These are phyloP conservation scores for Hawksworthiomyces lignivorus DNA, from an alignment of 2,329 filamentous ascomycete species.

Conservation along the genomic window DNA sequence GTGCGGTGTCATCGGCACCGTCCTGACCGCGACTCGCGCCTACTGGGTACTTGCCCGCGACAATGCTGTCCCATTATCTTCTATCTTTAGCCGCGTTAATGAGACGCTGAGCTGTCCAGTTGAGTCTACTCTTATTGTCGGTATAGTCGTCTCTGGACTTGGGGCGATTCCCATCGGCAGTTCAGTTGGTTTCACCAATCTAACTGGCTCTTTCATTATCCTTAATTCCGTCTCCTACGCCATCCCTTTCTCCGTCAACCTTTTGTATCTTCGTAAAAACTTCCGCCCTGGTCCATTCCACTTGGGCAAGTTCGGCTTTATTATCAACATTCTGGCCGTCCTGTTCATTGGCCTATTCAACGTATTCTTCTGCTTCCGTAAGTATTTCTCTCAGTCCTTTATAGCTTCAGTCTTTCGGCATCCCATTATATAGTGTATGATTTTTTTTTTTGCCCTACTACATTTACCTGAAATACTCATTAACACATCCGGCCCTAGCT, in stretches of 20 bases:
- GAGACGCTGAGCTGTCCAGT: conserved; percentile 49
- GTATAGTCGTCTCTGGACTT: conserved; percentile 41
- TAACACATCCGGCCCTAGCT: too few relatives aligned
- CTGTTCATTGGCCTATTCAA: conserved; percentile 48
- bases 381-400: conserved; percentile 21
- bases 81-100: conserved; percentile 45
- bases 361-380: conserved; percentile 54
- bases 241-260: conserved; percentile 40
- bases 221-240: conserved; percentile 48
- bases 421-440: too few relatives aligned
- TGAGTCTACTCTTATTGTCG: conserved; percentile 49
- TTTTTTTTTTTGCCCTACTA: background rate
- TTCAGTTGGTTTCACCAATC: conserved; percentile 46
- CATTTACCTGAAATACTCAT: too few relatives aligned
- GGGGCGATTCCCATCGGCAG: conserved; percentile 51
- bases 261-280: conserved; percentile 42
- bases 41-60: conserved; percentile 52
- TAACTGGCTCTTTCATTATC: conserved; percentile 51
- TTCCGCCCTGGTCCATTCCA: conserved; percentile 46
- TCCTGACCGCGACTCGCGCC: conserved; percentile 36
- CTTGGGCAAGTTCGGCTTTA: conserved; percentile 41
- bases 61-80: conserved; percentile 50
- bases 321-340: conserved; percentile 41
- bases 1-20: conserved; percentile 38
- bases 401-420: background rate